Conservation (phyloP, 2,329 filamentous ascomycete genomes). For the Penicillium decumbens region DNA sequence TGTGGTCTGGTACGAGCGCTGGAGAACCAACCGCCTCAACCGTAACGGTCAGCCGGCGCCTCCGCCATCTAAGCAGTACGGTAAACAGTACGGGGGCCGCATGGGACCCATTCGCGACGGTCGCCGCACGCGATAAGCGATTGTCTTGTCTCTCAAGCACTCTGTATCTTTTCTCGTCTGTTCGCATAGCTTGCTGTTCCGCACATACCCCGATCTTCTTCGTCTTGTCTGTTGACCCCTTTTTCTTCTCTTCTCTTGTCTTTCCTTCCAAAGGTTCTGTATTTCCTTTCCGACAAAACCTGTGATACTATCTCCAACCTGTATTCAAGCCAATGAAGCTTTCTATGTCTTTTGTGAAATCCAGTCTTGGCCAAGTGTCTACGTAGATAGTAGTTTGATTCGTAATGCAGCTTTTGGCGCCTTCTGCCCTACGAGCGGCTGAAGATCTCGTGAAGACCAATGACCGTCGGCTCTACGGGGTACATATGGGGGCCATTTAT, state of each 20-base stretch:
- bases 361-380: not conserved
- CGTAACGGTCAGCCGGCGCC: conserved; percentile 26
- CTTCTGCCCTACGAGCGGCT: conserved; percentile 4
- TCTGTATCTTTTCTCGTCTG: conserved; percentile 9
- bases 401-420: conserved; percentile 1
- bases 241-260: conserved; percentile 5
- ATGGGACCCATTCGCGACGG: conserved; percentile 27
- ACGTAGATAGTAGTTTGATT: not conserved
- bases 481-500: not conserved
- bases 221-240: conserved; percentile 12
- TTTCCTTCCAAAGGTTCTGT: not conserved
- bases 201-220: conserved; percentile 24
- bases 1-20: conserved; percentile 92
- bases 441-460: conserved; percentile 7
- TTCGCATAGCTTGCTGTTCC: conserved; percentile 25
- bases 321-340: conserved; percentile 7
- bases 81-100: conserved; percentile 25
- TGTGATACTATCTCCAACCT: conserved; percentile 3
- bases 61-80: conserved; percentile 16
- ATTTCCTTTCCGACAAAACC: conserved; percentile 13
- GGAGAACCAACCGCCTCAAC: conserved; percentile 62
- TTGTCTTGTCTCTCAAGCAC: not conserved
- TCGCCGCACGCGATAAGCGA: conserved; percentile 23
- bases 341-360: not conserved
- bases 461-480: not conserved